Percentiles rank a stretch among this genome's conserved stretches.
phyloP scores from a whole-genome alignment of 257 asterid genomes.

The Coffea eugenioides region DNA sequence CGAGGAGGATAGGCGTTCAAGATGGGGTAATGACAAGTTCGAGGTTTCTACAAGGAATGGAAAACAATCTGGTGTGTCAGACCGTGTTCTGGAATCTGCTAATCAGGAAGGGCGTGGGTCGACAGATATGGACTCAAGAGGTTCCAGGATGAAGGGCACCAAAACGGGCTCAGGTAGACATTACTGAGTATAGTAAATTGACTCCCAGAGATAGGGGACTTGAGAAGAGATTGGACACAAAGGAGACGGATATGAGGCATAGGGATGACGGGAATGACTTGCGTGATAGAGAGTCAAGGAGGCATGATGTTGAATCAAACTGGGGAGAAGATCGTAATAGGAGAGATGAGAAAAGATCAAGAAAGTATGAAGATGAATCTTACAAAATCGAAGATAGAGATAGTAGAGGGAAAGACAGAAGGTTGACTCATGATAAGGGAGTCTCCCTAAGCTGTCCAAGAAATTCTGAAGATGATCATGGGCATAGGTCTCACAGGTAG shows the following conservation, averaged over 20 bases:
- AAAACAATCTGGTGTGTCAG: slow-evolving; percentile 31
- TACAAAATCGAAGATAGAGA: slow-evolving; percentile 37
- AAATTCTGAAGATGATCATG: slow-evolving; percentile 13
- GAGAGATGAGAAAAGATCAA: slow-evolving; percentile 44
- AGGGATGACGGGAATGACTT: slow-evolving; percentile 29
- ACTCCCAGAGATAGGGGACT: slow-evolving; percentile 29
- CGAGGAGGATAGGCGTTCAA: slow-evolving; percentile 62
- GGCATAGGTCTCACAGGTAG: slow-evolving; percentile 18
- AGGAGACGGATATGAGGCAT: slow-evolving; percentile 25
- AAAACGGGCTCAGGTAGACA: slow-evolving; percentile 20
- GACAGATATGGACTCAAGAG: slow-evolving; percentile 27
- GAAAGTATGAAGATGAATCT: slow-evolving; percentile 41
- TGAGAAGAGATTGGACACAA: slow-evolving; percentile 26
- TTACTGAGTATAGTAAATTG: slow-evolving; percentile 15
- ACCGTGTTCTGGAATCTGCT: slow-evolving; percentile 28
- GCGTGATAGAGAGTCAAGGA: slow-evolving; percentile 37
- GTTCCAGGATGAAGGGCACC: slow-evolving; percentile 25
- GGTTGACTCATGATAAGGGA: slow-evolving; percentile 8
- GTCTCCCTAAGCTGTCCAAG: slow-evolving; percentile 10
- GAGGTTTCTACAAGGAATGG: slow-evolving; percentile 41
- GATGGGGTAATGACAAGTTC: slow-evolving; percentile 51
- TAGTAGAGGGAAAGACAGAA: slow-evolving; percentile 37
- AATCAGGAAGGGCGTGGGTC: slow-evolving; percentile 25
- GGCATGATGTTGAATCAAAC: slow-evolving; percentile 29
- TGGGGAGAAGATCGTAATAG: slow-evolving; percentile 39